Conservation (phyloP, 176 grass and related monocot species). For the Stipa capillata region DNA sequence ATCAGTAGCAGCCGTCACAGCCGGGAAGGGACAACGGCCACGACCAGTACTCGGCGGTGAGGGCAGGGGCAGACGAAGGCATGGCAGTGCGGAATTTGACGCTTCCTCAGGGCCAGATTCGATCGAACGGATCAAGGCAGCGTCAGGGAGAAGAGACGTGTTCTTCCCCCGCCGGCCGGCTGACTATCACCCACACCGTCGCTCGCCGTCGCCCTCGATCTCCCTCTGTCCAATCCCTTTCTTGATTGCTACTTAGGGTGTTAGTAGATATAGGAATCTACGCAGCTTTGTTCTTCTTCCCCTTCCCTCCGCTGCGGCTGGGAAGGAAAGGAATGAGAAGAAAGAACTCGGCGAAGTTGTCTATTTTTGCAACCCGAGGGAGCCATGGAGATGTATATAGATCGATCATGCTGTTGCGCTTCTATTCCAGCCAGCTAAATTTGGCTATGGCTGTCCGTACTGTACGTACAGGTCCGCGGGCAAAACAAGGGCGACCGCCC, state of each 20-base stretch:
- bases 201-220: neutral
- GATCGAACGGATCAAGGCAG: neutral
- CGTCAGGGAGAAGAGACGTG: neutral
- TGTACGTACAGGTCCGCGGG: neutral
- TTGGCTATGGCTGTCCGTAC: too few species aligned
- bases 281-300: neutral
- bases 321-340: conserved; percentile 55
- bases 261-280: too few species aligned
- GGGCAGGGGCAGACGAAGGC: conserved; percentile 19
- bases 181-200: conserved; percentile 1
- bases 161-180: conserved; percentile 5
- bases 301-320: conserved; percentile 33
- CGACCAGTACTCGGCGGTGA: neutral
- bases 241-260: neutral
- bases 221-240: too few species aligned
- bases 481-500: too few species aligned
- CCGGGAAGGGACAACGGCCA: neutral
- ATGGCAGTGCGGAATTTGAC: neutral
- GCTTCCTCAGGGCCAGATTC: neutral
- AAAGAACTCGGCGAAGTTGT: too few species aligned
- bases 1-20: neutral
- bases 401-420: conserved; percentile 16
- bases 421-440: conserved; percentile 3
- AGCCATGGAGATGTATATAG: conserved; percentile 1
- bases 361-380: conserved; percentile 28